Percentiles rank a stretch among this genome's conserved stretches.
phyloP scores from a whole-genome alignment of 148 eudicot genomes.

The Spergularia bocconei region DNA sequence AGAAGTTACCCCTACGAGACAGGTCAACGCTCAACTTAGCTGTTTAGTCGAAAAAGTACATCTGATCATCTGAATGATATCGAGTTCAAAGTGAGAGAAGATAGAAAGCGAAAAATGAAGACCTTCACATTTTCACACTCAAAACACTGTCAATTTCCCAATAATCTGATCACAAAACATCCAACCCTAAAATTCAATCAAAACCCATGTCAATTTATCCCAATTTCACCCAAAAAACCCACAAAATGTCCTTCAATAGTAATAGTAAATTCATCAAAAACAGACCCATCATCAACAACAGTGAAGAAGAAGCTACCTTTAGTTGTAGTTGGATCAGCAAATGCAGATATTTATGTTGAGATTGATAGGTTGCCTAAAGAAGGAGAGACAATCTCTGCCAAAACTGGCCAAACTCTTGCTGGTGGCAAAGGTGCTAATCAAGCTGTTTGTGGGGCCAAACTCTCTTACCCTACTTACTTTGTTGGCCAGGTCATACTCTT shows the following conservation, averaged over 20 bases:
- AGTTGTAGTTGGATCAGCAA: constrained; percentile 95
- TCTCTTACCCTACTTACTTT: constrained; percentile 74
- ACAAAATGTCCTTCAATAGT: constrained; percentile 28
- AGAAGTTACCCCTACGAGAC: no score
- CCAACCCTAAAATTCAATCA: constrained; percentile 22
- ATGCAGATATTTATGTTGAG: constrained; percentile 88
- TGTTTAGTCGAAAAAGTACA: no score
- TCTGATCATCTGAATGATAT: background rate
- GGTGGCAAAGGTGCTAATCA: constrained; percentile 98
- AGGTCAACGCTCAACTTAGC: no score
- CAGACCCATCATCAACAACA: constrained; percentile 11
- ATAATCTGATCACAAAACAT: constrained; percentile 14
- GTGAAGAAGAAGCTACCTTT: constrained; percentile 40
- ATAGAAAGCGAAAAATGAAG: constrained; percentile 17
- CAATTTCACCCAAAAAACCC: constrained; percentile 16
- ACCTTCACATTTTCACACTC: constrained; percentile 15
- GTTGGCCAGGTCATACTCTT: constrained; percentile 46
- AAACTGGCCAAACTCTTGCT: constrained; percentile 72
- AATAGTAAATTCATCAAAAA: constrained; percentile 35
- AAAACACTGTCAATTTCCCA: constrained; percentile 8
- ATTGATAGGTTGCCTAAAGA: constrained; percentile 69
- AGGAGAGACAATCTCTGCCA: constrained; percentile 89
- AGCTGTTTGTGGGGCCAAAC: constrained; percentile 73
- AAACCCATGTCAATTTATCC: constrained; percentile 33
- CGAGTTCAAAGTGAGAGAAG: background rate